Conservation (phyloP, 805 yeast species). For the Sugiyamaella valdiviana region DNA sequence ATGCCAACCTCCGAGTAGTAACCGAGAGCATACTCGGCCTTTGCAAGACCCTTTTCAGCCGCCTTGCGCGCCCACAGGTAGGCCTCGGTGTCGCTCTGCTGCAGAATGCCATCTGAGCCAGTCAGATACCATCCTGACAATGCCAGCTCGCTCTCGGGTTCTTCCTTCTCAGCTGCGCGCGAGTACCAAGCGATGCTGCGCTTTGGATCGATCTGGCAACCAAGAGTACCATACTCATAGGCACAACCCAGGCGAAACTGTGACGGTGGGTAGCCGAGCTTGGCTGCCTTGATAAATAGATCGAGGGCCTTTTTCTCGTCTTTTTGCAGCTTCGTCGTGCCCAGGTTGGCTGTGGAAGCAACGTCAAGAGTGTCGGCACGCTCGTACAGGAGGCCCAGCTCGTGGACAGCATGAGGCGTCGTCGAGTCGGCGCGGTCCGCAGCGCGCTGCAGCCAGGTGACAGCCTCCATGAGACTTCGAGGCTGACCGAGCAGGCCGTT, state of each 20-base stretch:
- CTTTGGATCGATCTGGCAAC: conserved; percentile 46
- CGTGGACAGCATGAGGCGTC: conserved; percentile 53
- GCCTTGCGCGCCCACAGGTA: conserved; percentile 72
- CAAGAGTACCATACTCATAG: conserved; percentile 62
- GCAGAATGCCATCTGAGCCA: conserved; percentile 54
- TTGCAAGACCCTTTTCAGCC: conserved; percentile 56
- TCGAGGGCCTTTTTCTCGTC: conserved; percentile 41
- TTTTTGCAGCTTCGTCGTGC: conserved; percentile 21
- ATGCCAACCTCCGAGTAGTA: conserved; percentile 63
- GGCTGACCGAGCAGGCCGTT: conserved; percentile 41
- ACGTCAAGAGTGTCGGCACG: conserved; percentile 32
- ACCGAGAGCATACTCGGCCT: conserved; percentile 70
- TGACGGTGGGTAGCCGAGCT: conserved; percentile 55
- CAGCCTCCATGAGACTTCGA: conserved; percentile 39
- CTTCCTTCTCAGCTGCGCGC: conserved; percentile 57
- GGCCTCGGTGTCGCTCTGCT: conserved; percentile 60
- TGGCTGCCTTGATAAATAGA: conserved; percentile 54
- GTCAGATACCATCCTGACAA: conserved; percentile 77
- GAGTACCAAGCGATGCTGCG: conserved; percentile 70
- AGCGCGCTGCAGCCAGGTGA: conserved; percentile 50
- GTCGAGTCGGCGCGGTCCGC: conserved; percentile 38
- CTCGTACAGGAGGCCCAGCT: conserved; percentile 52
- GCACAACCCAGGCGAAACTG: conserved; percentile 67
- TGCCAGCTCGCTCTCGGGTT: conserved; percentile 64
- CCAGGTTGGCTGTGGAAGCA: conserved; percentile 13